A percentile compares a stretch with the other conserved stretches of the same genome.
phyloP scores from a whole-genome alignment of 192 early-diverging fungal genomes.

The Oehlia diaphana region DNA sequence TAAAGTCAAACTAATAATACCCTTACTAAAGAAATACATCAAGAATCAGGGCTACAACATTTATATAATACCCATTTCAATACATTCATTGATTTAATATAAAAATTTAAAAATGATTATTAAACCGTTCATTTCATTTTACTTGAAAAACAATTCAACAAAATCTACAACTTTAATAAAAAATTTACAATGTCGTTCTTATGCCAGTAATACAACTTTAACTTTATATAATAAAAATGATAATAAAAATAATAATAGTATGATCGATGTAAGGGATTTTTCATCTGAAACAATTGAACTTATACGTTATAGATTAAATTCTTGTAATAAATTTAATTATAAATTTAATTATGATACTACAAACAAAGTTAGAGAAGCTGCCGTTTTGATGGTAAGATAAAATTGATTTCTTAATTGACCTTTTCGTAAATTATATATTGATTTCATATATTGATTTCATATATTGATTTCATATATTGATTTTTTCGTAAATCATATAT shows the following conservation, averaged over 20 bases:
- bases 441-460: no score
- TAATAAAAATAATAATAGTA: not conserved
- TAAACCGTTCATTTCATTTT: not conserved
- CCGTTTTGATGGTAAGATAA: constrained; percentile 9
- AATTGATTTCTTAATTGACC: no score
- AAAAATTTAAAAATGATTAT: not conserved
- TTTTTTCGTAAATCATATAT: no score
- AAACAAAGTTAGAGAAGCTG: not conserved
- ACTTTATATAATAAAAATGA: not conserved
- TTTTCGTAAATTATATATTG: no score
- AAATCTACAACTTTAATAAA: not conserved
- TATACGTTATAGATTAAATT: not conserved
- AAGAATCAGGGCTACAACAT: no score
- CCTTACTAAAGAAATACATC: no score
- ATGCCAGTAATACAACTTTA: not conserved
- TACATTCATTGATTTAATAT: no score
- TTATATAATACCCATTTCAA: no score
- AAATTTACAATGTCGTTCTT: not conserved
- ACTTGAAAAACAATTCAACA: no score
- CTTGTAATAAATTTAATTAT: not conserved
- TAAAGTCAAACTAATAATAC: no score
- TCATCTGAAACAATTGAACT: not conserved
- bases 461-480: no score
- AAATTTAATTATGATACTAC: constrained; percentile 3
- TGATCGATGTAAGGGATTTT: not conserved